These are phyloP conservation scores for Trichophaea hybrida DNA, from an alignment of 2,329 filamentous ascomycete species.

Conservation along the genomic window DNA sequence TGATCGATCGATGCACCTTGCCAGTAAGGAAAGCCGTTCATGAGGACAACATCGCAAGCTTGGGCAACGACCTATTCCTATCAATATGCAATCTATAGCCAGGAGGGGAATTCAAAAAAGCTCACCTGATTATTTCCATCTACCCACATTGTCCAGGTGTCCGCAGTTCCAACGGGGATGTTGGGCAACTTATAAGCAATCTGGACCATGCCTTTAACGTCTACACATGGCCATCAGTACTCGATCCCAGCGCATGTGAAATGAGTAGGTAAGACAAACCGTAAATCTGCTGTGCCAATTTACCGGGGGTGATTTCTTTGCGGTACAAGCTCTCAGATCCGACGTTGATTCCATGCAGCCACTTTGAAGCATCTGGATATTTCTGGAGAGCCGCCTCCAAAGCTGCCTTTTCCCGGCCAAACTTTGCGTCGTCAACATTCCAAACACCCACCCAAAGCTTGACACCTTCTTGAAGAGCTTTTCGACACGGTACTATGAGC, in stretches of 20 bases:
- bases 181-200: slow-evolving; percentile 34
- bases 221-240: slow-evolving; percentile 23
- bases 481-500: too few species aligned
- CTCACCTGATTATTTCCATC: slow-evolving; percentile 39
- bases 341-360: slow-evolving; percentile 43
- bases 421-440: slow-evolving; percentile 39
- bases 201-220: slow-evolving; percentile 40
- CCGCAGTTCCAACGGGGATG: slow-evolving; percentile 49
- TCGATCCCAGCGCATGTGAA: slow-evolving; percentile 9
- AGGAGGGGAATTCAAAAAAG: slow-evolving; percentile 1
- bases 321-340: slow-evolving; percentile 56
- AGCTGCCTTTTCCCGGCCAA: slow-evolving; percentile 46
- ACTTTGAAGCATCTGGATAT: slow-evolving; percentile 33
- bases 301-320: slow-evolving; percentile 32
- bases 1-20: slow-evolving; percentile 19
- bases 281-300: slow-evolving; percentile 36
- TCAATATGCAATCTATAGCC: too few species aligned
- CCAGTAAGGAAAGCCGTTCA: slow-evolving; percentile 27
- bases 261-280: not conserved
- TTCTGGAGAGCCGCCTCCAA: slow-evolving; percentile 42
- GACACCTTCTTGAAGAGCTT: slow-evolving; percentile 36
- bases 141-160: slow-evolving; percentile 52
- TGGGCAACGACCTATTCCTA: not conserved
- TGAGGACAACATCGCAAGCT: slow-evolving; percentile 16
- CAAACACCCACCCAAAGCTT: slow-evolving; percentile 51